Evolutionary conservation across 148 eudicot species (phyloP).

Genomic region (Rheum nobile): DNA sequence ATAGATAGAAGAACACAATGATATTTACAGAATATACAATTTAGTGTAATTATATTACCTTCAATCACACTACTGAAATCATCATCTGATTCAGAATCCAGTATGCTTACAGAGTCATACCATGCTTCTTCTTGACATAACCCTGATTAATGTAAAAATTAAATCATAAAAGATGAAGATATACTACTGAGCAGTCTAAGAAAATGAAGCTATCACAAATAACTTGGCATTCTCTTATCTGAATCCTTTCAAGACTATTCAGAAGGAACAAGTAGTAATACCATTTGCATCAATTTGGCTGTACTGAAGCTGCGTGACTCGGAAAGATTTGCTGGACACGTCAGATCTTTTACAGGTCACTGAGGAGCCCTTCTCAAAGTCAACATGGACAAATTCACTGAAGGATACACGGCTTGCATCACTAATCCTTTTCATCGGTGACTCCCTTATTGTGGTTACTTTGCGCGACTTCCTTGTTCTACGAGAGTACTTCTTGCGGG

Average conservation of each 20-base stretch:
- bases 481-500: slow-evolving; percentile 21
- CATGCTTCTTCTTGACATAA: slow-evolving; percentile 58
- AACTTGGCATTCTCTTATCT: background rate
- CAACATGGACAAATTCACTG: slow-evolving; percentile 34
- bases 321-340: slow-evolving; percentile 28
- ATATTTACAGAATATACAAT: too few species aligned
- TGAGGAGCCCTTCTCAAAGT: slow-evolving; percentile 21
- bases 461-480: slow-evolving; percentile 28
- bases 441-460: slow-evolving; percentile 27
- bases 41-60: slow-evolving; percentile 25
- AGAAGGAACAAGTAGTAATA: slow-evolving; percentile 10
- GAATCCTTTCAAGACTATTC: background rate
- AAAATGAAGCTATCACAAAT: background rate
- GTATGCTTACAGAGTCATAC: slow-evolving; percentile 61
- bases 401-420: slow-evolving; percentile 26
- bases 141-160: slow-evolving; percentile 18
- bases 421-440: slow-evolving; percentile 28
- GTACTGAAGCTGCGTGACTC: slow-evolving; percentile 27
- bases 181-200: background rate
- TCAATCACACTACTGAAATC: slow-evolving; percentile 49
- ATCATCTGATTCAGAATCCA: slow-evolving; percentile 74
- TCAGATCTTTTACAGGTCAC: background rate
- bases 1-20: background rate
- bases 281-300: slow-evolving; percentile 43
- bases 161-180: background rate